A percentile compares a stretch with the other conserved stretches of the same genome.
These are phyloP conservation scores for Verticillium zaregamsianum DNA, from an alignment of 2,329 filamentous ascomycete genomes.

Conservation along the genomic window DNA sequence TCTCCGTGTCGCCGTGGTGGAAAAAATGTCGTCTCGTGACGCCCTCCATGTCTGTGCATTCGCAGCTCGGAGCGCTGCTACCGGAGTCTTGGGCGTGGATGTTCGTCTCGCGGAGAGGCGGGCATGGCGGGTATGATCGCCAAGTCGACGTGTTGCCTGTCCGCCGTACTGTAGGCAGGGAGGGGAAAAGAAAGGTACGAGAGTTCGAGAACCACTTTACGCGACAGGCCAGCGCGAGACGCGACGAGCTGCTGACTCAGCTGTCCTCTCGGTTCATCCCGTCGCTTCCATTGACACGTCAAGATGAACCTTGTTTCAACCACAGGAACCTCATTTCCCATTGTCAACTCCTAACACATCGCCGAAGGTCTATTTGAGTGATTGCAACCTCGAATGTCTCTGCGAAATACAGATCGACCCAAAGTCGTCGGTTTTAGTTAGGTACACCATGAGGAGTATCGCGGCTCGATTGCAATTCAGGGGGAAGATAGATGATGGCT, in stretches of 20 bases:
- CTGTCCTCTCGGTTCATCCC: neutral
- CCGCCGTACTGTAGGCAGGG: neutral
- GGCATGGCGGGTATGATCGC: neutral
- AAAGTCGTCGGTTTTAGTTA: no score
- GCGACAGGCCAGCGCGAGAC: constrained; percentile 3
- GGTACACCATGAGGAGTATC: no score
- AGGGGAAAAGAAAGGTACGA: neutral
- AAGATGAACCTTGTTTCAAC: neutral
- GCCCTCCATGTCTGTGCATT: constrained; percentile 35
- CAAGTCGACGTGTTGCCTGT: neutral
- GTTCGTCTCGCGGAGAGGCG: neutral
- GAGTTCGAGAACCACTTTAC: constrained; percentile 8
- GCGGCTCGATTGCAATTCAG: no score
- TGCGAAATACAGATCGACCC: no score
- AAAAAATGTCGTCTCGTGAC: constrained; percentile 46
- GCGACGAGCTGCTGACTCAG: constrained; percentile 4
- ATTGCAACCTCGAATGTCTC: neutral
- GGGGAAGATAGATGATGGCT: no score
- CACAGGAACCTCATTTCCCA: neutral
- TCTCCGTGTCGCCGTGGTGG: constrained; percentile 30
- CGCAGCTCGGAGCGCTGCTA: neutral
- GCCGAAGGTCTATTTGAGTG: no score
- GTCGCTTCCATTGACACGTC: neutral
- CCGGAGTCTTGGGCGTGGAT: neutral
- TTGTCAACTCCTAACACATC: no score